Evolutionary conservation across 345 rosid species (phyloP).

Genomic region (Brassica juncea): DNA sequence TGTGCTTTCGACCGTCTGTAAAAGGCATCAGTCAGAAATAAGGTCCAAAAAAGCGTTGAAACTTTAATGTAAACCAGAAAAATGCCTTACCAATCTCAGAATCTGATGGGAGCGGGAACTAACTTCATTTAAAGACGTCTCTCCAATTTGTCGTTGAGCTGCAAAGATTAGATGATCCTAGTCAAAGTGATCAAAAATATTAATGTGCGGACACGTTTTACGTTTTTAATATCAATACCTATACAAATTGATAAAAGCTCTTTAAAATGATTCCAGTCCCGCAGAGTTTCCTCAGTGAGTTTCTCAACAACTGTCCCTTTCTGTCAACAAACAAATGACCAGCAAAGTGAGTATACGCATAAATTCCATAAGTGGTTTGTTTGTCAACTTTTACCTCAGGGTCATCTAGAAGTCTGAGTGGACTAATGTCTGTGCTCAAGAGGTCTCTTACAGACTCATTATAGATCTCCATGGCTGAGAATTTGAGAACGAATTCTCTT

Average conservation of each 20-base stretch:
- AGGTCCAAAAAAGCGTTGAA: not conserved
- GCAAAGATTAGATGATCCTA: slow-evolving; percentile 37
- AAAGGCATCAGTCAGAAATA: slow-evolving; percentile 30
- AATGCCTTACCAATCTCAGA: slow-evolving; percentile 70
- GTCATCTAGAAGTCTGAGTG: slow-evolving; percentile 90
- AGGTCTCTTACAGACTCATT: slow-evolving; percentile 96
- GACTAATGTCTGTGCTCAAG: slow-evolving; percentile 63
- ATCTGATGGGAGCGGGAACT: slow-evolving; percentile 99
- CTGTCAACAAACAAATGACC: slow-evolving; percentile 45
- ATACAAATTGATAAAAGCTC: slow-evolving; percentile 79
- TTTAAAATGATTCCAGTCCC: slow-evolving; percentile 72
- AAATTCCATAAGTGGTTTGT: slow-evolving; percentile 18
- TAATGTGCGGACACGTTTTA: not conserved
- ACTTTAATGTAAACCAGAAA: slow-evolving; percentile 3
- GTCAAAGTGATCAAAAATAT: slow-evolving; percentile 24
- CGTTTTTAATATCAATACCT: slow-evolving; percentile 43
- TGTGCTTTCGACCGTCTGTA: slow-evolving; percentile 83
- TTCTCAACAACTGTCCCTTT: slow-evolving; percentile 92
- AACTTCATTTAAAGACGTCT: slow-evolving; percentile 84
- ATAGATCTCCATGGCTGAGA: slow-evolving; percentile 96
- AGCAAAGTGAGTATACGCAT: slow-evolving; percentile 6
- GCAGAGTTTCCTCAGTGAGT: slow-evolving; percentile 73
- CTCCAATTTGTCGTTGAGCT: slow-evolving; percentile 97
- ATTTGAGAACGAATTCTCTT: slow-evolving; percentile 72
- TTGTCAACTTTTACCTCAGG: slow-evolving; percentile 65